Evolutionary conservation across 129 eudicot species (phyloP).

Genomic region (Ambrosia trifida): DNA sequence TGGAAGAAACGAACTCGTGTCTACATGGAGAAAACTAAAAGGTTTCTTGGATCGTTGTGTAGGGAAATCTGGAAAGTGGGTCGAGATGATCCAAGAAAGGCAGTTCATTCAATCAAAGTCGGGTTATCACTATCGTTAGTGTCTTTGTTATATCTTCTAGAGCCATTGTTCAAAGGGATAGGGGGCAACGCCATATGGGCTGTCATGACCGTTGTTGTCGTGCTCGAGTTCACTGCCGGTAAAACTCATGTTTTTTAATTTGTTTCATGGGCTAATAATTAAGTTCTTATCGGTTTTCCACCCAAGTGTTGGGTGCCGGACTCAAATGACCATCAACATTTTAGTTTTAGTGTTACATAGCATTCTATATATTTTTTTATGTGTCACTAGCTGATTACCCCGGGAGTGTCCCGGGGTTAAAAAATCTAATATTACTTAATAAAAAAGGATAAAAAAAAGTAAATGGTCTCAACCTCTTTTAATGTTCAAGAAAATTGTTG

Average conservation of each 20-base stretch:
- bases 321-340: no score
- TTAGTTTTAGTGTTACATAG: no score
- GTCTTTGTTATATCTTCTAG: conserved; percentile 38
- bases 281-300: not conserved
- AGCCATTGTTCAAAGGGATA: conserved; percentile 41
- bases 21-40: conserved; percentile 23
- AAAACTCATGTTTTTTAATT: not conserved
- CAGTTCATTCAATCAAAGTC: conserved; percentile 44
- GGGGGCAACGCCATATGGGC: conserved; percentile 47
- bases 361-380: no score
- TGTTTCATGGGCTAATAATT: not conserved
- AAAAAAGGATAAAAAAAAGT: no score
- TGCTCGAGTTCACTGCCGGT: conserved; percentile 55
- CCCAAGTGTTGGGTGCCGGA: no score
- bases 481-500: no score
- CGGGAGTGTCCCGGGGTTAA: no score
- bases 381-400: no score
- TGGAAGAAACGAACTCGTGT: conserved; percentile 24
- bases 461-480: no score
- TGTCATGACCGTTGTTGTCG: conserved; percentile 46
- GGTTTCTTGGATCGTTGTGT: conserved; percentile 6
- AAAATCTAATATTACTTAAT: no score
- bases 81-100: conserved; percentile 44
- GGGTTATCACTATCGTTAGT: conserved; percentile 44
- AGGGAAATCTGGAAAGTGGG: conserved; percentile 31